Conservation (phyloP, 768 basidiomycete genomes). For the Lentinula sp. region DNA sequence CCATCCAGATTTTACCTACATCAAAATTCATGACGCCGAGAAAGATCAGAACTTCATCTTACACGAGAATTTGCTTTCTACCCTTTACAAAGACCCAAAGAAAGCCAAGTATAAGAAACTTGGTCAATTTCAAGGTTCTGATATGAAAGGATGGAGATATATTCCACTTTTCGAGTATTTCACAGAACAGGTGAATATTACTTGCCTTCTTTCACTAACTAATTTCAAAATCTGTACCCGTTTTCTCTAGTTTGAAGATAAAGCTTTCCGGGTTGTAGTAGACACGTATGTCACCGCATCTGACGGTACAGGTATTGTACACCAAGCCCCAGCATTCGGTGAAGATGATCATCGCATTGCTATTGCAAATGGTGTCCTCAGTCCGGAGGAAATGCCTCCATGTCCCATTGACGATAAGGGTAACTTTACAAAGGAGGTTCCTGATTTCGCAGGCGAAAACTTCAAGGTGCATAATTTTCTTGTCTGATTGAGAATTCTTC, state of each 20-base stretch:
- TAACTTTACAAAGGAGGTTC: conserved; percentile 80
- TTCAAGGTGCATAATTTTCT: conserved; percentile 61
- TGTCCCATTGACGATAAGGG: conserved; percentile 93
- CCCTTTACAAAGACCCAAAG: conserved; percentile 94
- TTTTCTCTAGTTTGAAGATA: conserved; percentile 70
- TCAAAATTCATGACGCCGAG: conserved; percentile 93
- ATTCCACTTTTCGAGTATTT: conserved; percentile 96
- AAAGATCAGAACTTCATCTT: conserved; percentile 87
- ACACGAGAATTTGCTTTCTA: conserved; percentile 78
- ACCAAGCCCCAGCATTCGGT: conserved; percentile 97
- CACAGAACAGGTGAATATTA: conserved; percentile 67
- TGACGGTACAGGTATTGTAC: conserved; percentile 97
- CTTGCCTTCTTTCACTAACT: not conserved
- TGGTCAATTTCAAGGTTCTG: conserved; percentile 79
- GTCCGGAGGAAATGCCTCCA: conserved; percentile 87
- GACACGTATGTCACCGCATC: conserved; percentile 92
- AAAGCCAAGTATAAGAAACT: conserved; percentile 95
- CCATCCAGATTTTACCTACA: conserved; percentile 91
- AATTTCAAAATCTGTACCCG: not conserved
- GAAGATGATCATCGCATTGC: conserved; percentile 98
- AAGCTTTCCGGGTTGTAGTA: conserved; percentile 81
- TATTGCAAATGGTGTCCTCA: conserved; percentile 76
- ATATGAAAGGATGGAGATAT: conserved; percentile 96
- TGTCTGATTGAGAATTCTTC: conserved; percentile 1
- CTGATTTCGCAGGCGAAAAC: conserved; percentile 82